Base-by-base conservation (phyloP, 805 yeast genomes). In the Yarrowia deformans region DNA sequence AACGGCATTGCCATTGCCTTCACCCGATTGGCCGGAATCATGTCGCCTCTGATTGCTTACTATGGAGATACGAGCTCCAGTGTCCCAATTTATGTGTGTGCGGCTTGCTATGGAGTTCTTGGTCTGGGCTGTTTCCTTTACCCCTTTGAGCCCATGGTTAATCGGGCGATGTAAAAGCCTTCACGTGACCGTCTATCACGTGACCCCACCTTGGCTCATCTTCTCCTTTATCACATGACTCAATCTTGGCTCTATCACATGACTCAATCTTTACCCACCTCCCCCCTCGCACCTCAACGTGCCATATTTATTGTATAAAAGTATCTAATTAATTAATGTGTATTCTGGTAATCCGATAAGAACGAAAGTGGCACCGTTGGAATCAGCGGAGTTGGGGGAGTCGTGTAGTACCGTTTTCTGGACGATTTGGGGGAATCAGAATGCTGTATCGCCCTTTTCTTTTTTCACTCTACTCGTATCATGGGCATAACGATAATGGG, bases 1-100 rank as follows among this genome's bases (percentile, higher is more conserved):
- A 84, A 84, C 52, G 88, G 89, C 3, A 72, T 87, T 18, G 84
- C 88, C 9, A 81, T 89, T n/a, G 85, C 86, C 8, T 80, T 71
- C 84, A 84, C 83, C 69, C 74, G 86, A 52, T 73, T 83, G 14
- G 74, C 82, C 67, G 85, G 85, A 8, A 81, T 82, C n/a, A 79
- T 83, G 73, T 84, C 85, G 8, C 84, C 85, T 34, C 78, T 84
- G 52, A 82, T 84, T 70, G 84, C 83, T 18, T 82, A 79, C 50
- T 82, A 78, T 71, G 85, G 85, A 6, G 79, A 83, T 69, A 78
- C 82, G 56, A 74, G 78, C 18, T 83, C 85, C 2, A 75, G 84
- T 12, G 84, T 84, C 0, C 86, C 86, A 0, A 80, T 84, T 29
- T 84, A 76, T 73, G 83, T 83, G 8, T 77, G 82, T 61, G 86